Evolutionary conservation across 176 grass and related monocot genomes (phyloP).

Genomic region (Cenchrus purpureus): DNA sequence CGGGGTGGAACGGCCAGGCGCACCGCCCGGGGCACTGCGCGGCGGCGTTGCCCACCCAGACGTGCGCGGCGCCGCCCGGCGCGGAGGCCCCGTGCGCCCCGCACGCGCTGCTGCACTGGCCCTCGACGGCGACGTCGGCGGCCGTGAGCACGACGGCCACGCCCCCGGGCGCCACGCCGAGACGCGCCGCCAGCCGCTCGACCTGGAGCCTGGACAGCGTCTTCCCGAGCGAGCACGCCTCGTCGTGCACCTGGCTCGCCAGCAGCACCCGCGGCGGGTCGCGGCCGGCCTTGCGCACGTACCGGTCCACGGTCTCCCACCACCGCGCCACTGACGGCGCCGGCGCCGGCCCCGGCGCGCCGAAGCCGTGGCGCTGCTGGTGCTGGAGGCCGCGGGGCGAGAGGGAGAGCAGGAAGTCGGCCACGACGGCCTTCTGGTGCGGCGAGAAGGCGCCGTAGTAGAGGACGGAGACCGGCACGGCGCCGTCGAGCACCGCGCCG

Average conservation of each 20-base stretch:
- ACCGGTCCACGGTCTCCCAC: slow-evolving; percentile 83
- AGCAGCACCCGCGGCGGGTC: slow-evolving; percentile 61
- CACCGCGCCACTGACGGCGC: slow-evolving; percentile 64
- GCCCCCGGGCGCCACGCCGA: slow-evolving; percentile 66
- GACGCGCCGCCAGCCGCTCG: slow-evolving; percentile 56
- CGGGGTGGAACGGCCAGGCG: slow-evolving; percentile 82
- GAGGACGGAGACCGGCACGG: slow-evolving; percentile 74
- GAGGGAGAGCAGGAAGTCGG: slow-evolving; percentile 82
- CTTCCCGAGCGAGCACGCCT: slow-evolving; percentile 59
- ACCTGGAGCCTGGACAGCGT: slow-evolving; percentile 50
- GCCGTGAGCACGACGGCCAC: slow-evolving; percentile 81
- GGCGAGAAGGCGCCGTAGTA: slow-evolving; percentile 88
- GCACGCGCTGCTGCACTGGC: slow-evolving; percentile 66
- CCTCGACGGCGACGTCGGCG: slow-evolving; percentile 68
- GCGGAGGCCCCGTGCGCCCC: slow-evolving; percentile 49
- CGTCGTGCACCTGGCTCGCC: slow-evolving; percentile 73
- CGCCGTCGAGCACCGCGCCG: slow-evolving; percentile 63
- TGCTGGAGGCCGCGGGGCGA: slow-evolving; percentile 38
- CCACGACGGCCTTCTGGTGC: slow-evolving; percentile 64
- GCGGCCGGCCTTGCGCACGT: slow-evolving; percentile 64
- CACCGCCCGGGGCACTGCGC: slow-evolving; percentile 77
- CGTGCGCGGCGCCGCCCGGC: slow-evolving; percentile 35
- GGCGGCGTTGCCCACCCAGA: slow-evolving; percentile 75
- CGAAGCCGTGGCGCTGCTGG: slow-evolving; percentile 19
- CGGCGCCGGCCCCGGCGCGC: background rate